phyloP scores from a whole-genome alignment of 2,329 filamentous ascomycete genomes.

The Cyphellophora europaea region DNA sequence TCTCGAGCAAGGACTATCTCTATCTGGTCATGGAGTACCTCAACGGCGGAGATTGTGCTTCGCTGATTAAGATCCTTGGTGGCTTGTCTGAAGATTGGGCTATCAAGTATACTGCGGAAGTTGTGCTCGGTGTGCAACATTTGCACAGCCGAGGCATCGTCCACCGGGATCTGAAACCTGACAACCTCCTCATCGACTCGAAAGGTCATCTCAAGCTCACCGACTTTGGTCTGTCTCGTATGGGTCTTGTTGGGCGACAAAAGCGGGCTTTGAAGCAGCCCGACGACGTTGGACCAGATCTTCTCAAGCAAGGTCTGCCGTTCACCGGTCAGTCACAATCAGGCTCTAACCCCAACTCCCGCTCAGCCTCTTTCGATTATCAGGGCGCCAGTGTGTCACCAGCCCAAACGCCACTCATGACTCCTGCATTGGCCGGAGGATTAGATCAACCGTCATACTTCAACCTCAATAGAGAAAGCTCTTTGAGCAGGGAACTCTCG shows the following conservation, averaged over 20 bases:
- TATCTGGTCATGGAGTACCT: conserved; percentile 99
- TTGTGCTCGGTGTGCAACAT: conserved; percentile 93
- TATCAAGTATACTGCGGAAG: conserved; percentile 93
- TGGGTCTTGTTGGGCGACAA: conserved; percentile 93
- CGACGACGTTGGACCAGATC: conserved; percentile 78
- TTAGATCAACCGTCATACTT: conserved; percentile 90
- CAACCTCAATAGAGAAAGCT: conserved; percentile 56
- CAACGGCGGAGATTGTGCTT: conserved; percentile 94
- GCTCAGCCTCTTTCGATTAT: conserved; percentile 88
- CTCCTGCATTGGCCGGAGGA: conserved; percentile 59
- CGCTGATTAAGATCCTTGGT: conserved; percentile 86
- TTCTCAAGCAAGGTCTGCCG: conserved; percentile 74
- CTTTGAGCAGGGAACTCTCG: conserved; percentile 50
- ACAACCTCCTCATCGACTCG: conserved; percentile 94
- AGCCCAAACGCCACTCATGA: conserved; percentile 75
- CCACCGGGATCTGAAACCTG: conserved; percentile 91
- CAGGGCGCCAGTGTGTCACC: conserved; percentile 67
- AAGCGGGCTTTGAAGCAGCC: conserved; percentile 77
- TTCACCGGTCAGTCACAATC: conserved; percentile 72
- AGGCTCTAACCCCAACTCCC: conserved; percentile 75
- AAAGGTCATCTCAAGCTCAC: conserved; percentile 95
- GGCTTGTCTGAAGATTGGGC: conserved; percentile 95
- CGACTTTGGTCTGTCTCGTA: conserved; percentile 91
- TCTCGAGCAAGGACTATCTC: conserved; percentile 97
- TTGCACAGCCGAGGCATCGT: conserved; percentile 90